Evolutionary conservation across 331 rosid genomes (phyloP).

Genomic region (Malus hybrid): DNA sequence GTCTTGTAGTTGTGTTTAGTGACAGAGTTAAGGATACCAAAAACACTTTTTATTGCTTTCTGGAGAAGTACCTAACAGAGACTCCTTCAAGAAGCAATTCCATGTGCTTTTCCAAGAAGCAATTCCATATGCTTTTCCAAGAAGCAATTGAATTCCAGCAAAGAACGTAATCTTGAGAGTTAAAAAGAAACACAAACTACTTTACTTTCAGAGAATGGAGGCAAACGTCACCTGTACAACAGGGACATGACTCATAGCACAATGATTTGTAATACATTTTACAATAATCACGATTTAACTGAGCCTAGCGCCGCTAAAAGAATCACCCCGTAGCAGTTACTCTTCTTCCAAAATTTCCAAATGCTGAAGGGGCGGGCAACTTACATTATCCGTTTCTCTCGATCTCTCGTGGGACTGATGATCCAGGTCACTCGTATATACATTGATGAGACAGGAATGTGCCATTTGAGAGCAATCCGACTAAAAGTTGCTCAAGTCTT

Average conservation of each 20-base stretch:
- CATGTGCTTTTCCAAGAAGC: too few relatives aligned
- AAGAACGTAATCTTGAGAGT: background rate
- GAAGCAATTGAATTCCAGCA: background rate
- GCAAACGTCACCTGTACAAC: background rate
- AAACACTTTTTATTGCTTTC: too few relatives aligned
- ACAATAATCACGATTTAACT: conserved; percentile 12
- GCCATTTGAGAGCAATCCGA: conserved; percentile 53
- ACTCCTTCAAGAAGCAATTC: too few relatives aligned
- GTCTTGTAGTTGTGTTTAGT: background rate
- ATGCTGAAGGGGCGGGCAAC: conserved; percentile 12
- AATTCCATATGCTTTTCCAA: too few relatives aligned
- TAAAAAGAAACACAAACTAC: background rate
- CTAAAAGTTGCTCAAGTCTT: conserved; percentile 69
- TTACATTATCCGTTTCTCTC: background rate
- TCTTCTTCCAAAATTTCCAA: conserved; percentile 17
- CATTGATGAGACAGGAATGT: conserved; percentile 49
- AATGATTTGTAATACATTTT: background rate
- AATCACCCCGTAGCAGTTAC: conserved; percentile 9
- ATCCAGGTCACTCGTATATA: conserved; percentile 40
- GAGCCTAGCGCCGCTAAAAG: conserved; percentile 19
- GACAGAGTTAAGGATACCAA: too few relatives aligned
- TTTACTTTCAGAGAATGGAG: background rate
- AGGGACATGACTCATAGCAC: background rate
- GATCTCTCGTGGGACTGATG: conserved; percentile 4
- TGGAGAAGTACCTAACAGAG: too few relatives aligned